Evolutionary conservation across 2,329 filamentous ascomycete species (phyloP).

Genomic region (Trichoderma koningiopsis): DNA sequence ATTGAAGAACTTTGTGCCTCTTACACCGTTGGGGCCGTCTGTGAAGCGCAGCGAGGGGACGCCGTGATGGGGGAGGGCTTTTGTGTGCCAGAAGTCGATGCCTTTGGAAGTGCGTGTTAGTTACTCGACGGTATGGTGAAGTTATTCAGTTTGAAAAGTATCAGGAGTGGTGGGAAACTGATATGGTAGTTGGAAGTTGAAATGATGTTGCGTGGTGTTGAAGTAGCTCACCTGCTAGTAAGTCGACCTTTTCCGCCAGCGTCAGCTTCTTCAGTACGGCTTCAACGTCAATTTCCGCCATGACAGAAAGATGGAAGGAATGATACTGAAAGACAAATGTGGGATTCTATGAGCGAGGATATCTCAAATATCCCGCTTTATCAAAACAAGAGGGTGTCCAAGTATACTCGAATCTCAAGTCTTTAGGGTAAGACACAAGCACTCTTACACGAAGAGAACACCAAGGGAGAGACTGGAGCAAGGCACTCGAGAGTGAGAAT

Average conservation of each 20-base stretch:
- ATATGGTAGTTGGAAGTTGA: background rate
- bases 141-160: background rate
- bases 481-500: background rate
- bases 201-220: background rate
- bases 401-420: background rate
- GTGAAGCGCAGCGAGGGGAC: constrained; percentile 66
- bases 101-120: constrained; percentile 40
- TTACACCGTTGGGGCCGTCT: constrained; percentile 70
- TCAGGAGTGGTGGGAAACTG: background rate
- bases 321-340: background rate
- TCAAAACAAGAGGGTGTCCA: too few relatives aligned
- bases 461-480: background rate
- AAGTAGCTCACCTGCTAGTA: constrained; percentile 49
- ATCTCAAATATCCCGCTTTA: too few relatives aligned
- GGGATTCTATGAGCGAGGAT: too few relatives aligned
- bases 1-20: constrained; percentile 69
- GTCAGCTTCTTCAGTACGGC: constrained; percentile 57
- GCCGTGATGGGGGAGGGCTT: constrained; percentile 59
- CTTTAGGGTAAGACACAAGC: background rate
- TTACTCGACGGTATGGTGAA: too few relatives aligned
- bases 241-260: constrained; percentile 54
- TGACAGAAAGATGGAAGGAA: constrained; percentile 29
- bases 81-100: constrained; percentile 71
- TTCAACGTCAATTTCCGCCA: constrained; percentile 58
- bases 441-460: background rate